These are phyloP conservation scores for Amphichorda felina DNA, from an alignment of 2,329 filamentous ascomycete species.

Conservation along the genomic window DNA sequence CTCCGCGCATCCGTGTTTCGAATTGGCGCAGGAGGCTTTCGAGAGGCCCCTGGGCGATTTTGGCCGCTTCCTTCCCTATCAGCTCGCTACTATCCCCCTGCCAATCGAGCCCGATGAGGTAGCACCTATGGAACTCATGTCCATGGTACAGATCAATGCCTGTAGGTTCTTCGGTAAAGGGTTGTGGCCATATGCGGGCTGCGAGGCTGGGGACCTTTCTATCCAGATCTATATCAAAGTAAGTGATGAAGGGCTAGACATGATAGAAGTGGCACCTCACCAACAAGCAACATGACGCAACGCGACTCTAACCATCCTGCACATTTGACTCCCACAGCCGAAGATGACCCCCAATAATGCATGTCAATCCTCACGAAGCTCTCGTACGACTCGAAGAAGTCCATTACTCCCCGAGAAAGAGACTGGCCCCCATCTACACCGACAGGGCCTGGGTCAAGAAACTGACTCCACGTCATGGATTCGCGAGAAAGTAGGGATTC, in stretches of 20 bases:
- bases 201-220: slow-evolving; percentile 36
- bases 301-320: slow-evolving; percentile 54
- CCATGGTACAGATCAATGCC: slow-evolving; percentile 10
- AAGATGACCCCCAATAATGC: slow-evolving; percentile 52
- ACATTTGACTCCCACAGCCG: slow-evolving; percentile 39
- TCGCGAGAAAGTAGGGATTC: slow-evolving; percentile 20
- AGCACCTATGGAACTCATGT: slow-evolving; percentile 45
- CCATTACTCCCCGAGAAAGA: slow-evolving; percentile 5
- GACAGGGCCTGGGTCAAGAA: slow-evolving; percentile 12
- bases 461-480: slow-evolving; percentile 8
- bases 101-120: slow-evolving; percentile 45
- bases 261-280: slow-evolving; percentile 22
- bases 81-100: slow-evolving; percentile 10
- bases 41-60: slow-evolving; percentile 29
- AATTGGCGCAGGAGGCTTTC: slow-evolving; percentile 32
- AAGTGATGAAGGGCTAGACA: not conserved
- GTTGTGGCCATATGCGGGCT: slow-evolving; percentile 50
- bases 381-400: slow-evolving; percentile 39
- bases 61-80: slow-evolving; percentile 26
- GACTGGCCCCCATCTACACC: too few species aligned
- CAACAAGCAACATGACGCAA: slow-evolving; percentile 43
- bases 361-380: slow-evolving; percentile 49
- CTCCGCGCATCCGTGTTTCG: slow-evolving; percentile 30
- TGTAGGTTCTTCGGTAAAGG: slow-evolving; percentile 31
- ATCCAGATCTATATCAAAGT: slow-evolving; percentile 32